Base-by-base conservation (phyloP, 495 filamentous ascomycete genomes). In the Penicillium ochrochloron region DNA sequence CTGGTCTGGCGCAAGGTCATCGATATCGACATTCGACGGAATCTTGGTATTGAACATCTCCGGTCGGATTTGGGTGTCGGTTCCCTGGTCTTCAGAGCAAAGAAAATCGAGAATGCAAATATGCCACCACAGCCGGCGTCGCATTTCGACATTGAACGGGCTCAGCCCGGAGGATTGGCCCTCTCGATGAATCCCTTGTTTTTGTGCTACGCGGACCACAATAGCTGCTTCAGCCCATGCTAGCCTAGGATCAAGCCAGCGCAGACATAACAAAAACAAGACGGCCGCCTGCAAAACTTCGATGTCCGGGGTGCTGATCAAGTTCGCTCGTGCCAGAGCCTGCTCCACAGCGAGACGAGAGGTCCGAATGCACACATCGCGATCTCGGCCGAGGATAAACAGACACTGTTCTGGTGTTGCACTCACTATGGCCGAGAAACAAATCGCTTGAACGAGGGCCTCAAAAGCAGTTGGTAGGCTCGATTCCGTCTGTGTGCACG, bases 101-200 rank as follows among this genome's bases (percentile, higher is more conserved):
- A 90, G 82, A 9, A 88, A 78, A 66, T 95, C 92, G 14, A 95
- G 73, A 11, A 91, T 79, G 67, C 88, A 88, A 5, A 95, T 81
- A 37, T 90, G 86, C 85, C 90, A 93, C 87, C 92, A 95, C 6
- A 94, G 70, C 0, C 92, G 82, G 35, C 92, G 82, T 31, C 92
- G 82, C 78, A 93, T 90, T 68, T 95, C 92, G 14, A 84, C 82
- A 48, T 94, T 87, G 65, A 92, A 92, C 0, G 89, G 87, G 1
- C 76, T 65, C 2, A 89, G 71, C 0, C 76, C 75, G 0, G 90
- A 71, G 41, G 82, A 80, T 51, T 88, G 86, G 17, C 87, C 88
- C 65, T 94, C 91, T 15, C 88, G 81, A 70, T 93, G 92, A 31
- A 94, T 76, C 3, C 91, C 89, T 34, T 92, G 78, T 3, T 85